These are phyloP conservation scores for Lyophyllum semitale DNA, from an alignment of 768 basidiomycete genomes.

Conservation along the genomic window DNA sequence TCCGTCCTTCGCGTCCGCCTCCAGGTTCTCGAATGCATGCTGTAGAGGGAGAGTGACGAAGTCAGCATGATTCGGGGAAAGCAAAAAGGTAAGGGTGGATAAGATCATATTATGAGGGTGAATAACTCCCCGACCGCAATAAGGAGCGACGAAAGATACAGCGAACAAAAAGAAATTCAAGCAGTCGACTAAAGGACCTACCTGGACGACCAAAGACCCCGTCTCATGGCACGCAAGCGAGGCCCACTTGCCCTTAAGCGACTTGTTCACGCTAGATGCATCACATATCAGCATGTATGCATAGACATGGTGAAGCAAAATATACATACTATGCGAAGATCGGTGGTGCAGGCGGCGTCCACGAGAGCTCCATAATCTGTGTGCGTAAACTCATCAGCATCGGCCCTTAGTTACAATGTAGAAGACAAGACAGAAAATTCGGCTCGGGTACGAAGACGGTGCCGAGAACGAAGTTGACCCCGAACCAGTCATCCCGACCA, in stretches of 20 bases:
- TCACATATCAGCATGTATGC: slow-evolving; percentile 3
- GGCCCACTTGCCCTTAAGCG: slow-evolving; percentile 87
- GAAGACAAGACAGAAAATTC: too few relatives aligned
- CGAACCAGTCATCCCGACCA: too few relatives aligned
- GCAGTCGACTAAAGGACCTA: too few relatives aligned
- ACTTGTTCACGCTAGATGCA: slow-evolving; percentile 73
- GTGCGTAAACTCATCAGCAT: neutral
- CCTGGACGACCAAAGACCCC: slow-evolving; percentile 86
- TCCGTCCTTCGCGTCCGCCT: slow-evolving; percentile 80
- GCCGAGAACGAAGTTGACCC: neutral
- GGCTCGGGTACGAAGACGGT: too few relatives aligned
- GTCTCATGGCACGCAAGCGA: slow-evolving; percentile 89
- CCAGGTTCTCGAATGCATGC: slow-evolving; percentile 87
- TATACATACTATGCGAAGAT: slow-evolving; percentile 79
- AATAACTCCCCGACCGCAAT: too few relatives aligned
- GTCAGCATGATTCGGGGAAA: too few relatives aligned
- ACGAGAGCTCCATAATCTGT: slow-evolving; percentile 88
- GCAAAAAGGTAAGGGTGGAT: neutral
- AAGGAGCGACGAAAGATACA: neutral
- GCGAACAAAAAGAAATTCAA: neutral
- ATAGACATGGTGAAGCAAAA: neutral
- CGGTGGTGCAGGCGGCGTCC: slow-evolving; percentile 85
- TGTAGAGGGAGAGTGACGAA: slow-evolving; percentile 28
- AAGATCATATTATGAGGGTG: too few relatives aligned
- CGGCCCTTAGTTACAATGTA: too few relatives aligned